A percentile compares a stretch with the other conserved stretches of the same genome.
phyloP scores from a whole-genome alignment of 345 rosid genomes.

The Anastatica hierochuntica region DNA sequence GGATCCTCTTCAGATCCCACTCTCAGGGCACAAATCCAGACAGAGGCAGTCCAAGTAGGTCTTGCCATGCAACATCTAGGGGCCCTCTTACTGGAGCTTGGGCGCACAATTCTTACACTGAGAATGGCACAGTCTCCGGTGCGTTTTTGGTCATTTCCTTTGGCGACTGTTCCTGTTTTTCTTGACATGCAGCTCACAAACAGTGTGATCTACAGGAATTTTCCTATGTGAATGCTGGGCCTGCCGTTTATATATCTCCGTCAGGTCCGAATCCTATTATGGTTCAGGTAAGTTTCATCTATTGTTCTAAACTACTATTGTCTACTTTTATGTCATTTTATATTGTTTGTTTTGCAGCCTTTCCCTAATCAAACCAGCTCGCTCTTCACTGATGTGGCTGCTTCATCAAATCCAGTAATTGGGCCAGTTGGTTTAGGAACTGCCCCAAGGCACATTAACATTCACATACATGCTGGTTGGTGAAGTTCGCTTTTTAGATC shows the following conservation, averaged over 20 bases:
- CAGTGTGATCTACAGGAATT: constrained; percentile 40
- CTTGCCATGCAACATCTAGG: constrained; percentile 82
- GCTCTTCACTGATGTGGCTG: constrained; percentile 50
- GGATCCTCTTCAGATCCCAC: constrained; percentile 55
- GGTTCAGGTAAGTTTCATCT: constrained; percentile 63
- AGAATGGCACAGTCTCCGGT: constrained; percentile 82
- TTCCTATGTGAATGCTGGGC: constrained; percentile 75
- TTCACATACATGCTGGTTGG: constrained; percentile 95
- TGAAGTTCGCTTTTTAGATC: constrained; percentile 6
- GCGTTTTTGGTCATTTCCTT: constrained; percentile 16
- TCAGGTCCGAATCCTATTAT: constrained; percentile 92
- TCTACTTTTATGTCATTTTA: background rate
- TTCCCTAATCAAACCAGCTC: constrained; percentile 74
- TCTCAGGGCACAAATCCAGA: constrained; percentile 60
- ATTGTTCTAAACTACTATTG: background rate
- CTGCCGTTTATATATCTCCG: constrained; percentile 86
- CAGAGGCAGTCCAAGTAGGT: constrained; percentile 64
- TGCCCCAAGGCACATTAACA: constrained; percentile 69
- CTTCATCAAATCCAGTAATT: constrained; percentile 38
- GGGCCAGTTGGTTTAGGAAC: constrained; percentile 59
- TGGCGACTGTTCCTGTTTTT: background rate
- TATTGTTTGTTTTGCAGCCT: constrained; percentile 48
- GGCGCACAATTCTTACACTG: constrained; percentile 71
- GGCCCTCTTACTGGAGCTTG: constrained; percentile 89
- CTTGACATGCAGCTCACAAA: constrained; percentile 7